Conservation (phyloP, 169 alveolate species). For the Eimeria maxima region DNA sequence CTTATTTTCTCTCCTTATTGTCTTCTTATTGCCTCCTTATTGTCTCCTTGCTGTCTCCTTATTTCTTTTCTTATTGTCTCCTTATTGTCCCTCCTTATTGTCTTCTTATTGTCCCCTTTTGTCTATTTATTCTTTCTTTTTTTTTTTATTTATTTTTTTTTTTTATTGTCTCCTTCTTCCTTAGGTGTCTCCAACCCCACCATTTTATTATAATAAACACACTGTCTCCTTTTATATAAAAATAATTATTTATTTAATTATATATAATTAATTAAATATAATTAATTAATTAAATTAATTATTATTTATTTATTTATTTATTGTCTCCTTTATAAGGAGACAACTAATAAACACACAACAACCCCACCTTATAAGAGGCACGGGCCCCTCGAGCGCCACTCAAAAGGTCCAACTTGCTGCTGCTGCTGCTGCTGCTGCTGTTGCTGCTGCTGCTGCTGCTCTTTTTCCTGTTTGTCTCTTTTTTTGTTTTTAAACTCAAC, state of each 20-base stretch:
- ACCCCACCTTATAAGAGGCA: background rate
- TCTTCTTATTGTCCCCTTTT: background rate
- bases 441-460: conserved; percentile 21
- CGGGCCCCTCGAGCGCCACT: background rate
- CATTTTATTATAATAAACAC: no score
- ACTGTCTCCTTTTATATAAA: background rate
- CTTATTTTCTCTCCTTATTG: background rate
- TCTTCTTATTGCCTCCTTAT: background rate
- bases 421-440: conserved; percentile 27
- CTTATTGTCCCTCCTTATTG: background rate
- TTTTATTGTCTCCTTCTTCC: background rate
- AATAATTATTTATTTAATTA: background rate
- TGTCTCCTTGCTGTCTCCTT: background rate
- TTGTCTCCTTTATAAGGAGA: background rate
- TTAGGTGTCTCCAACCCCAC: background rate
- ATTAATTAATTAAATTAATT: background rate
- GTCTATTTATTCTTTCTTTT: background rate
- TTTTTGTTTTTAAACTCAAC: background rate
- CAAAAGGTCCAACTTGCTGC: background rate
- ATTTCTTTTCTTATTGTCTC: no score
- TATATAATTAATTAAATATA: background rate
- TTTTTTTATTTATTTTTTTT: background rate
- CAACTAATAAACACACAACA: background rate
- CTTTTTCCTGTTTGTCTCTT: background rate
- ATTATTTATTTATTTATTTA: background rate